Base-by-base conservation (phyloP, 495 filamentous ascomycete species). In the Annulohypoxylon maeteangense region DNA sequence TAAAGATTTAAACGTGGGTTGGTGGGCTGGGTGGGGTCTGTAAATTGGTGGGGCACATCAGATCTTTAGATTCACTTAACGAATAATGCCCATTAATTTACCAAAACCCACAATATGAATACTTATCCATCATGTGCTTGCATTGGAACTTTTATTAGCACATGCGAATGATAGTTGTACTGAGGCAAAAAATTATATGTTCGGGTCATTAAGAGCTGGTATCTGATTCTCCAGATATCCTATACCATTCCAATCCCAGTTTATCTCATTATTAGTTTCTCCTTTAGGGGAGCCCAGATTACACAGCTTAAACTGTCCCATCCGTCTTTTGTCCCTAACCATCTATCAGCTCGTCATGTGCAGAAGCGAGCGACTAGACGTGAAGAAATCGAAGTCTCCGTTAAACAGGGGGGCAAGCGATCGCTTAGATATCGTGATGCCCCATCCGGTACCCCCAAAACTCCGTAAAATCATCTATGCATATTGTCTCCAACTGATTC, bases 401-500 rank as follows among this genome's bases (percentile, higher is more conserved):
- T 27, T 29, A 20, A 51, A 36, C n/a, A 67, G 40, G 67, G 67
- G 75, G 72, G 72, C 67, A 62, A 74, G 62, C 70, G 71, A 76
- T 70, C 60, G 70, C 68, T 73, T 56, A 47, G 57, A 74, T 68
- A 71, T 74, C 70, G 58, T 72, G 56, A 71, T 74, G 67, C 74
- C 67, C 65, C 61, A 48, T 56, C 65, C 55, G 20, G 51, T 68
- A 70, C 68, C 57, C 32, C 12, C 60, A 54, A 34, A 63, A 72
- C 73, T 59, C 65, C 73, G 58, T 65, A 45, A 70, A 77, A 70
- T 59, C 59, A 71, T 77, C 25, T 68, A 76, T 78, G 59, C 70
- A 68, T 68, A 57, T 47, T 53, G 20, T 53, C 34, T 51, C 58
- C 29, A 61, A 23, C 3, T 59, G 20, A 23, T 65, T 62, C 56